phyloP scores from a whole-genome alignment of 345 rosid genomes.

The Lenwebbia sp. region DNA sequence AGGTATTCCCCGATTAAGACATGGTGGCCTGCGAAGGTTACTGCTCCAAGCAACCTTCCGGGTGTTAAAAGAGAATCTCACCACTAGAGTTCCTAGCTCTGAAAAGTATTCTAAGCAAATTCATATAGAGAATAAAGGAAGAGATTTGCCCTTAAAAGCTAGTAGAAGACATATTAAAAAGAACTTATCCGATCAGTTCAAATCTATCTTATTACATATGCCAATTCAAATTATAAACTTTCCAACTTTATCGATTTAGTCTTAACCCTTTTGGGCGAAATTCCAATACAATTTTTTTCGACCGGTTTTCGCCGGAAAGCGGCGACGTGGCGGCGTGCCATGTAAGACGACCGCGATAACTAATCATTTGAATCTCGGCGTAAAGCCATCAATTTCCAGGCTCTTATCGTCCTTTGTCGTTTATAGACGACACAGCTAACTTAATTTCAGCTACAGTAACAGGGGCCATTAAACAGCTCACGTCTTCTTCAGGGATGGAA shows the following conservation, averaged over 20 bases:
- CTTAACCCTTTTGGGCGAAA: accelerated
- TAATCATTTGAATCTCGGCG: too few species aligned
- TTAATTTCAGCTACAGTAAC: neutral
- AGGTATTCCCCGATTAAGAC: too few species aligned
- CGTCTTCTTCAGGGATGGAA: neutral
- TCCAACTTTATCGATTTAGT: neutral
- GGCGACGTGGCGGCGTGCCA: accelerated
- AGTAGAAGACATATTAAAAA: neutral
- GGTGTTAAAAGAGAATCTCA: too few species aligned
- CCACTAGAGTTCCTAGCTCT: too few species aligned
- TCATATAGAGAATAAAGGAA: too few species aligned
- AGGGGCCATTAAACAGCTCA: neutral
- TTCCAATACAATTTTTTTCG: accelerated
- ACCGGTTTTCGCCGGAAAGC: neutral
- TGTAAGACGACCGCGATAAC: accelerated
- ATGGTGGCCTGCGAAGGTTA: too few species aligned
- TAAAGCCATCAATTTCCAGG: neutral
- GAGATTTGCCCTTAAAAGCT: too few species aligned
- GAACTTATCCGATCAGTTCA: too few species aligned
- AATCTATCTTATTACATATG: accelerated
- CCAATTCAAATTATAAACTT: neutral
- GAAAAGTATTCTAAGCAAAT: too few species aligned
- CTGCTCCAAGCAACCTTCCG: too few species aligned
- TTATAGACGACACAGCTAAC: neutral
- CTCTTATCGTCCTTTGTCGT: neutral